phyloP scores from a whole-genome alignment of 108 stramenopile genomes.

The Cyclotella choctawhatcheeana region DNA sequence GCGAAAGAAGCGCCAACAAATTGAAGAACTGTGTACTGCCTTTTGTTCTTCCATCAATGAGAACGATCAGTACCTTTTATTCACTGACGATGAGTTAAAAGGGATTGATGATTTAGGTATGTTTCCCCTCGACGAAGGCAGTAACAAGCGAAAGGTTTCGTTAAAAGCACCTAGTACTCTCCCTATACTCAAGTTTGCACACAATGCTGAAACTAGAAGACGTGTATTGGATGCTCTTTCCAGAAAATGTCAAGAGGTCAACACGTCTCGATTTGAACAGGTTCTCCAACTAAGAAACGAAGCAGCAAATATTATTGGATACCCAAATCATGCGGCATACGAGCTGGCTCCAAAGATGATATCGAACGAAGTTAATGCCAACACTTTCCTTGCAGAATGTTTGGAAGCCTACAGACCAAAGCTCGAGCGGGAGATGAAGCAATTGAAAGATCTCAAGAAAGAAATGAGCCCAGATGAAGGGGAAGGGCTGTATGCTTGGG shows the following conservation, averaged over 20 bases:
- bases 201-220: slow-evolving; percentile 1
- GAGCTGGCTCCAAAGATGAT: slow-evolving; percentile 20
- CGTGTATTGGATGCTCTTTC: slow-evolving; percentile 6
- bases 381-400: slow-evolving; percentile 3
- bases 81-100: slow-evolving; percentile 23
- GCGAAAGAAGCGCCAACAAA: slow-evolving; percentile 5
- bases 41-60: slow-evolving; percentile 27
- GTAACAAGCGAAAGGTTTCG: slow-evolving; percentile 7
- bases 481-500: slow-evolving; percentile 23
- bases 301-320: slow-evolving; percentile 9
- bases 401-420: slow-evolving; percentile 9
- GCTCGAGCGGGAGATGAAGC: neutral
- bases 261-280: slow-evolving; percentile 15
- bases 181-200: slow-evolving; percentile 22
- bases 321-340: slow-evolving; percentile 12
- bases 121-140: slow-evolving; percentile 4
- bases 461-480: slow-evolving; percentile 5
- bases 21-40: slow-evolving; percentile 19
- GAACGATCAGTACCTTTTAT: neutral
- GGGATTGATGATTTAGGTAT: slow-evolving; percentile 10
- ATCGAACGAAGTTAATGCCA: neutral
- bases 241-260: slow-evolving; percentile 20
- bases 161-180: slow-evolving; percentile 26
- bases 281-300: slow-evolving; percentile 4
- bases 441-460: neutral